Conservation (phyloP, 148 eudicot species). For the Nepenthes mirabilis region DNA sequence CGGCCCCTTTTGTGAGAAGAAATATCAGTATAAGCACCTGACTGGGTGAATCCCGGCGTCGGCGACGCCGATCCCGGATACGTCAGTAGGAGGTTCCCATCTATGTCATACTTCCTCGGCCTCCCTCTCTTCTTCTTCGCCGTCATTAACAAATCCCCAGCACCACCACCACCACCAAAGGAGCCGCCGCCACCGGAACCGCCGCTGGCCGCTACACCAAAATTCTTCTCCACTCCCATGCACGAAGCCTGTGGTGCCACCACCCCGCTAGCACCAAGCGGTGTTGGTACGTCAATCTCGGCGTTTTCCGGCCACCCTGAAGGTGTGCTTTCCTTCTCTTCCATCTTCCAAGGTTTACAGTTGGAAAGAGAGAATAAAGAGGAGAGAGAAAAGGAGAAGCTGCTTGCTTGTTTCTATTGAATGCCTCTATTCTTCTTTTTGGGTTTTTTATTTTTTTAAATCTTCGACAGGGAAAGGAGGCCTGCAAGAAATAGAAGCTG, state of each 20-base stretch:
- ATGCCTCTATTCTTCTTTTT: too few species aligned
- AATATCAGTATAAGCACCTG: conserved; percentile 1
- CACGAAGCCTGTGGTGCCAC: not conserved
- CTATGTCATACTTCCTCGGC: conserved; percentile 60
- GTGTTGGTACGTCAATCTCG: conserved; percentile 24
- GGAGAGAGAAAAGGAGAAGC: not conserved
- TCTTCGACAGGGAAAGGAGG: too few species aligned
- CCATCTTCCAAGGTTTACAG: conserved; percentile 17
- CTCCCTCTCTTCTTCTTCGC: conserved; percentile 37
- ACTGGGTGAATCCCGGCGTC: conserved; percentile 24
- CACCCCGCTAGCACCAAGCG: not conserved
- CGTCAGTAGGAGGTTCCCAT: conserved; percentile 45
- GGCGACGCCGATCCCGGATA: conserved; percentile 12
- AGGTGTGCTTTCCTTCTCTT: conserved; percentile 32
- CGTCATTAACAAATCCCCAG: conserved; percentile 7
- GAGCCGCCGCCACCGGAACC: not conserved
- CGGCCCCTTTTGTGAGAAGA: conserved; percentile 28
- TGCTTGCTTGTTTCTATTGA: too few species aligned
- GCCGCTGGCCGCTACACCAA: not conserved
- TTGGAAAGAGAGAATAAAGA: not conserved
- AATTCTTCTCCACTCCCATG: not conserved
- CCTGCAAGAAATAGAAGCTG: too few species aligned
- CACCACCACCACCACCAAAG: conserved; percentile 9
- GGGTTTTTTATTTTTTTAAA: too few species aligned
- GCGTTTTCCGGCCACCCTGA: conserved; percentile 38